phyloP scores from a whole-genome alignment of 257 asterid genomes.

The Solanum clarkiae region DNA sequence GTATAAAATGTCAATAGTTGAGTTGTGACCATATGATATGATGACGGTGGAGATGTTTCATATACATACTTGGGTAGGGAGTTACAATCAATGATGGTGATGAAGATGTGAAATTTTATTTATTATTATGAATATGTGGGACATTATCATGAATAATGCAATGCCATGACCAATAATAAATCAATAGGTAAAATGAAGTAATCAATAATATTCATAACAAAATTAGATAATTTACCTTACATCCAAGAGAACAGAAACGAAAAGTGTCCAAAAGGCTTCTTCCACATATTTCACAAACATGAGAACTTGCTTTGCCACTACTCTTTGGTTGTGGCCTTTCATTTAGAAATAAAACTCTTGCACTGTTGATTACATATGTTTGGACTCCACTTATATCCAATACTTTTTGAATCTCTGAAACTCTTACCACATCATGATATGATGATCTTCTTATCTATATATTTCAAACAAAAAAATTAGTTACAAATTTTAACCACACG shows the following conservation, averaged over 20 bases:
- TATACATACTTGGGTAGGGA: neutral
- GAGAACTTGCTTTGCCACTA: slow-evolving; percentile 65
- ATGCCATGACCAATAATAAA: neutral
- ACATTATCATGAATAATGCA: neutral
- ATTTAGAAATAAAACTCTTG: slow-evolving; percentile 85
- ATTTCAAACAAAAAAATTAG: neutral
- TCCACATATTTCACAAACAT: slow-evolving; percentile 74
- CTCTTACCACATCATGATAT: slow-evolving; percentile 93
- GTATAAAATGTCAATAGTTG: neutral
- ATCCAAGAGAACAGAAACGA: slow-evolving; percentile 87
- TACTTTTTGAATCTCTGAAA: slow-evolving; percentile 86
- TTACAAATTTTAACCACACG: neutral
- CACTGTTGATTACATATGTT: slow-evolving; percentile 90
- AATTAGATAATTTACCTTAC: slow-evolving; percentile 51
- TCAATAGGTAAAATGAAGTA: neutral
- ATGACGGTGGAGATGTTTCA: neutral
- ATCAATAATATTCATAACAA: neutral
- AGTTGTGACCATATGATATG: neutral
- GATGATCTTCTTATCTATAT: slow-evolving; percentile 85
- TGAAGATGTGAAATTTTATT: neutral
- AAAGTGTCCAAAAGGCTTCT: slow-evolving; percentile 80
- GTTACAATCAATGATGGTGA: neutral
- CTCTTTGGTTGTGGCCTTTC: slow-evolving; percentile 86
- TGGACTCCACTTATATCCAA: slow-evolving; percentile 84
- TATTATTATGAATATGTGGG: neutral